Evolutionary conservation across 192 early-diverging fungal genomes (phyloP), one percentile per base, ranked within the genome.

Genomic region (Rhizoclosmatium globosum): DNA sequence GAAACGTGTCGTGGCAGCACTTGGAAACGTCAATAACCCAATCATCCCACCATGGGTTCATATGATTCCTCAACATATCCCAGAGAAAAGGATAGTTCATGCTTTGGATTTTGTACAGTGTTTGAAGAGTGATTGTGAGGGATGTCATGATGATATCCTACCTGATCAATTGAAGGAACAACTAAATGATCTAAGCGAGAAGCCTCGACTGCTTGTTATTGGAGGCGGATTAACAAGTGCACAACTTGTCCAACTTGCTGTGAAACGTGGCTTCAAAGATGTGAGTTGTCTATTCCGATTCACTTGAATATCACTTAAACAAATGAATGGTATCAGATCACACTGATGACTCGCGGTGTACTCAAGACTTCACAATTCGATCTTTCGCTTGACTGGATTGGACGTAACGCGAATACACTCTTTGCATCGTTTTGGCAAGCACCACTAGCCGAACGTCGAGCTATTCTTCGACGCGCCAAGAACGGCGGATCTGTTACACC

Each of bases 211-310:
- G 7, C 72, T 74, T 11, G 48, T 74, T 31, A 64, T 74, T 68
- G 72, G 72, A 6, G 72, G 72, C 38, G 72, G 72, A 9, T 50
- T 74, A 23, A 74, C 72, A 38, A 74, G 72, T 57, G 72, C 72
- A 4, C 72, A 74, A 45, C 41, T 74, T 42, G 72, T 74, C 43
- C 6, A 71, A 13, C 13, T 74, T 4, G 72, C 72, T 42, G 4
- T 9, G 11, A 43, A 42, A 7, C 72, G 53, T 6, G 60, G 53
- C 4, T 73, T 67, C 72, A 50, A 50, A 50, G 15, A 67, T 17
- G n/a, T 68, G 17, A 23, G 53, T 71, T n/a, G n/a, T n/a, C 48
- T 4, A 9, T 50, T 50, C 15, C 15, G 15, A 50, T 15, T 50
- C 6, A 50, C 4, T 50, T 15, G 48, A 4, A n/a, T n/a, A n/a